Evolutionary conservation across 176 grass and related monocot species (phyloP).

Genomic region (Hordeum marinum): DNA sequence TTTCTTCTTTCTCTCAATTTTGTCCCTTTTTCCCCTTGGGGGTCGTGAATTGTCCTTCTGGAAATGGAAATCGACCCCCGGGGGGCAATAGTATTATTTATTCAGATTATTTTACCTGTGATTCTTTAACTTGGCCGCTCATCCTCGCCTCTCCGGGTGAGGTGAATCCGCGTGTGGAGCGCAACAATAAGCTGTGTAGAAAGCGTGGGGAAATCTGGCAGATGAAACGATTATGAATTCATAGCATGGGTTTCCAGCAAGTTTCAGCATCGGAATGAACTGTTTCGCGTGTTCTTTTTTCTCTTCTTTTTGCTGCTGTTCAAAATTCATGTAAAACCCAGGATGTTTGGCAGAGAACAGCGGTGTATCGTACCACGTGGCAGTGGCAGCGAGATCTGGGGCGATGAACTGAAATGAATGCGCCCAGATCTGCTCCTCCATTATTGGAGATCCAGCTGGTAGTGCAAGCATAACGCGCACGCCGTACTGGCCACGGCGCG

Average conservation of each 20-base stretch:
- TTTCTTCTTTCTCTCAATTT: conserved; percentile 32
- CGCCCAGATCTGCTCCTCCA: neutral
- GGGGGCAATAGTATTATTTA: conserved; percentile 54
- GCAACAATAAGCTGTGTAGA: conserved; percentile 38
- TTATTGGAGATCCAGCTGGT: neutral
- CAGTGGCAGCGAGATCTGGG: neutral
- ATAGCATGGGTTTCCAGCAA: neutral
- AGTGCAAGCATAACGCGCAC: neutral
- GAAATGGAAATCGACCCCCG: conserved; percentile 23
- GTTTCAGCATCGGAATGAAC: neutral
- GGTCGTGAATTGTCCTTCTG: conserved; percentile 13
- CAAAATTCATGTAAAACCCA: neutral
- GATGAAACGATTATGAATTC: neutral
- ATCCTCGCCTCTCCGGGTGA: neutral
- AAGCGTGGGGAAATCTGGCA: neutral
- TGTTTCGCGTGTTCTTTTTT: neutral
- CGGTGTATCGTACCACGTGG: neutral
- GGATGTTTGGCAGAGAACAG: neutral
- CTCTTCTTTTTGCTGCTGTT: neutral
- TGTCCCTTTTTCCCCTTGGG: conserved; percentile 16
- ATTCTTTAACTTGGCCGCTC: conserved; percentile 39
- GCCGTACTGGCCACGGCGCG: neutral
- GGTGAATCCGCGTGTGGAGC: neutral
- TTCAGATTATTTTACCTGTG: conserved; percentile 52
- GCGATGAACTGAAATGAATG: neutral